Evolutionary conservation across 495 filamentous ascomycete genomes (phyloP), one percentile per base, ranked within the genome.

Genomic region (Lophiostoma macrostomum): DNA sequence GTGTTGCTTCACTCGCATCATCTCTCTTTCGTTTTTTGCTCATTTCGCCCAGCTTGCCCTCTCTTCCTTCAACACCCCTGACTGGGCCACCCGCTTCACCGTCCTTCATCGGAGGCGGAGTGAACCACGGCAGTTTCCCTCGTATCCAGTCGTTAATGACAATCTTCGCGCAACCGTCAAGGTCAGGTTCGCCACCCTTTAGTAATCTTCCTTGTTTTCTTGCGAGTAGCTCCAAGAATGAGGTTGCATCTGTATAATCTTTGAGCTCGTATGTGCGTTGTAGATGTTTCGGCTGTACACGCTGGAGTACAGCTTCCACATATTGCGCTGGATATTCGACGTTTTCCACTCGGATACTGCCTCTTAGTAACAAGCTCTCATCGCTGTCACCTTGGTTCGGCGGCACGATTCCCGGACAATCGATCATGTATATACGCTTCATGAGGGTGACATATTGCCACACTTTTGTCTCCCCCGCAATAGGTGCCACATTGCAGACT

Each of bases 391-490:
- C 79, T 37, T 75, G 74, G 58, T 83, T 91, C 2, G 93, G 90
- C 6, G 93, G 91, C 7, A 96, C 93, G 23, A 98, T 88, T 61
- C 93, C 93, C 29, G 93, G 93, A 63, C 93, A 96, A 64, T 97
- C 93, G 60, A 97, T 96, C 45, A 98, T 76, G 67, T 95, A 97
- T 35, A 98, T 96, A 42, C 94, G 77, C 69, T 90, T 91, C 90
- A 96, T 97, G 45, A 98, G 69, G 0, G 91, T 96, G 51, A 98
- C 86, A 58, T 96, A 97, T 68, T 98, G 90, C 90, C 90, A 97
- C 11, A 96, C 85, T 72, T 64, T 98, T 50, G 91, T 97, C 69
- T 90, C 86, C 8, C 91, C 91, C 6, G 93, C 91, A 53, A 97
- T 91, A 13, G 93, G 93, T n/a, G 93, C 93, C 4, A 95, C 90